phyloP scores from a whole-genome alignment of 2,329 filamentous ascomycete species.

The Hypoxylon sp. region DNA sequence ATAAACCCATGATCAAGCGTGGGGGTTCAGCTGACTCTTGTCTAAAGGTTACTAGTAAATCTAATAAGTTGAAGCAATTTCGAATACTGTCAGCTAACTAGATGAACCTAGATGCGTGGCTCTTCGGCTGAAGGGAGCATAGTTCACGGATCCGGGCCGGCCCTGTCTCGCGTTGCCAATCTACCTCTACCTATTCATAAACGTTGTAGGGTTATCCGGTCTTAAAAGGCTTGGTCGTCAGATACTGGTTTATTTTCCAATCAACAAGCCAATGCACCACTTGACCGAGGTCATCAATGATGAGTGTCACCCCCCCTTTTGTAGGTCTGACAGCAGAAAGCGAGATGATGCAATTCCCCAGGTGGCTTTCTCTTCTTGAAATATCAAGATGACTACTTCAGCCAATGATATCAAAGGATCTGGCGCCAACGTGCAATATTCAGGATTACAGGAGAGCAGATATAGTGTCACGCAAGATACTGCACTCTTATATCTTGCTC shows the following conservation, averaged over 20 bases:
- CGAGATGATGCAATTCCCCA: constrained; percentile 32
- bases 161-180: background rate
- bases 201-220: background rate
- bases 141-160: background rate
- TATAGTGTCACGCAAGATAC: constrained; percentile 15
- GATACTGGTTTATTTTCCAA: constrained; percentile 14
- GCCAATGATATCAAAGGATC: constrained; percentile 7
- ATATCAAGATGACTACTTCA: constrained; percentile 6
- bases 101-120: background rate
- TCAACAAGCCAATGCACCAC: constrained; percentile 8
- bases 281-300: constrained; percentile 17
- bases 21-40: constrained; percentile 13
- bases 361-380: constrained; percentile 14
- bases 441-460: constrained; percentile 9
- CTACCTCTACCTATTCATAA: background rate
- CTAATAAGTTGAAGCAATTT: background rate
- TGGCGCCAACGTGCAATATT: constrained; percentile 8
- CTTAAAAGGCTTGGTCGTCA: background rate
- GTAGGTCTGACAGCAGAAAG: constrained; percentile 26
- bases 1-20: constrained; percentile 1
- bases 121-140: constrained; percentile 17
- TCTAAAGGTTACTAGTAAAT: background rate
- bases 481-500: constrained; percentile 19
- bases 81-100: background rate
- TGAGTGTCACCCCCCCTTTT: constrained; percentile 25